Evolutionary conservation across 176 grass and related monocot genomes (phyloP), one percentile per base, ranked within the genome.

Genomic region (Bolboschoenus planiculmis): DNA sequence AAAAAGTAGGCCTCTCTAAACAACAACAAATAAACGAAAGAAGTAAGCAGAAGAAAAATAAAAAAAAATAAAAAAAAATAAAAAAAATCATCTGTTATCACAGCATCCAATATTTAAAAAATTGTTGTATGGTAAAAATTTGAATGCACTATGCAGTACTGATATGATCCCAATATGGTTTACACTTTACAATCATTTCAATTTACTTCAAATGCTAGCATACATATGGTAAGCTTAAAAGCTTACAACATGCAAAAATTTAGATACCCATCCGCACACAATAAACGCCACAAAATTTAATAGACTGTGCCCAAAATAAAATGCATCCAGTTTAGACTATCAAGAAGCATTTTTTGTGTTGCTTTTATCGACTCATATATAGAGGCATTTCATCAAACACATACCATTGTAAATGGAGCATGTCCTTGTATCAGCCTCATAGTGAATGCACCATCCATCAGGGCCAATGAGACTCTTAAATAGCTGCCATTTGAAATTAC

Each of bases 371-470:
- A 35, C 78, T 65, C 56, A 42, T 5, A 9, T 13, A 51, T 47
- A 30, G 56, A 64, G 36, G 79, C 35, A 65, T 64, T 82, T 65
- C 20, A 30, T 29, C 18, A 11, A 43, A 55, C 82, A 64, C 18
- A n/a, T 66, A 87, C 91, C 90, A 83, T 90, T 15, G 31, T 90
- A 92, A 34, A 92, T 90, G 82, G 89, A 90, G 50, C 88, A 96
- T 61, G 88, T 96, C 68, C 90, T 85, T 6, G 88, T 87, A 3
- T 85, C 55, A 29, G 89, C 58, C 48, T 90, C 68, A 4, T 95
- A 95, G 43, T 95, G 89, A 84, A 51, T 87, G 68, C 90, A 92
- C 93, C 93, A 95, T 76, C 93, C 93, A 70, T 92, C 90, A 0
- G 63, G 18, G 5, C 93, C 93, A 42, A 88, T 89, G 81, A 92